Base-by-base conservation (phyloP, 495 filamentous ascomycete species). In the Physcia stellaris region DNA sequence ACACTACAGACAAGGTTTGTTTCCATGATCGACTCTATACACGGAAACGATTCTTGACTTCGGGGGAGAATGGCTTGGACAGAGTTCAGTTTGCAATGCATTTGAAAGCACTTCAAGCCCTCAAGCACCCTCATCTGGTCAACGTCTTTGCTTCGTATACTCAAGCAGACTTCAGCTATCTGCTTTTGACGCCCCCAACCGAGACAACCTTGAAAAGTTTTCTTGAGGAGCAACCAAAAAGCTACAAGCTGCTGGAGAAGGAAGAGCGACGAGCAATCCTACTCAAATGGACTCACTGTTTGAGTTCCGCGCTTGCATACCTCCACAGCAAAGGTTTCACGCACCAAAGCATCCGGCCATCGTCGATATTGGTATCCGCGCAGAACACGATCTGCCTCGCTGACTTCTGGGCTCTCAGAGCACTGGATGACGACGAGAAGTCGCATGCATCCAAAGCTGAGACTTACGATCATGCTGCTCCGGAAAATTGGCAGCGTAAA, bases 261-360 rank as follows among this genome's bases (percentile, higher is more conserved):
- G 63, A 73, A 39, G 68, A 73, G n/a, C 74, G 83, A 20, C 71
- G 80, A 21, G 58, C 66, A 22, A 64, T 79, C 2, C 55, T 94
- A 12, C 64, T 93, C 49, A 77, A 80, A 46, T 94, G 88, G 87
- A 74, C 88, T 28, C 84, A 86, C 56, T 94, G 88, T 52, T 68
- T 96, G 2, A 67, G 73, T 0, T 80, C 86, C 45, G 82, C 79
- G 7, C 52, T 94, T 17, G 75, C 78, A 31, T 84, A 74, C 54
- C 66, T 94, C 2, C 86, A 94, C 57, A 68, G 68, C 21, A 70
- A 70, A 40, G 80, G 79, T 11, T 68, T 83, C 28, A 63, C 71
- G 1, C 88, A 96, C 45, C 68, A 80, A n/a, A 75, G 76, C 27
- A 83, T 96, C 49, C 76, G 77, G 33, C 88, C 88, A 7, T 86